Percentiles rank a stretch among this genome's conserved stretches.
Conservation (phyloP, 1,284 basidiomycete genomes). For the Phaffia rhodozyma region DNA sequence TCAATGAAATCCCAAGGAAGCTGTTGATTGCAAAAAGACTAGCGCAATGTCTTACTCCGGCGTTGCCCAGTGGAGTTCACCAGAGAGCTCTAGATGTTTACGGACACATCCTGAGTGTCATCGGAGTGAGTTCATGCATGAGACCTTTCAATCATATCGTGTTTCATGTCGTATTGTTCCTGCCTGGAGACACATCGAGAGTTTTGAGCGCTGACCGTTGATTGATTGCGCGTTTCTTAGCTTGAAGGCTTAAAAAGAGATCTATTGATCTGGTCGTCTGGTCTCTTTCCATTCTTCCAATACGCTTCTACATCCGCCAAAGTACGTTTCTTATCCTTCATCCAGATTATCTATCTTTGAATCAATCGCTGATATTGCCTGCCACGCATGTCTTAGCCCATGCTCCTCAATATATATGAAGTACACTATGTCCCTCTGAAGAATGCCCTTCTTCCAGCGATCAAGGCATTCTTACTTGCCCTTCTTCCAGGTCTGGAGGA, state of each 20-base stretch:
- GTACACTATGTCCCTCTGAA: slow-evolving; percentile 81
- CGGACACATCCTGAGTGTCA: slow-evolving; percentile 72
- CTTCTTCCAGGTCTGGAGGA: slow-evolving; percentile 89
- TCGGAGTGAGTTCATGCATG: slow-evolving; percentile 53
- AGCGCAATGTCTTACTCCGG: slow-evolving; percentile 93
- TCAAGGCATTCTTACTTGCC: slow-evolving; percentile 87
- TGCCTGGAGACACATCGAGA: too few species aligned
- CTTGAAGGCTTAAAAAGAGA: slow-evolving; percentile 78
- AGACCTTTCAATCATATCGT: not conserved
- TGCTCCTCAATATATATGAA: slow-evolving; percentile 75
- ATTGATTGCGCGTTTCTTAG: slow-evolving; percentile 36
- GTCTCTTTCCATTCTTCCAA: slow-evolving; percentile 96
- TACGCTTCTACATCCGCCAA: slow-evolving; percentile 92
- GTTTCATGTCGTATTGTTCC: not conserved
- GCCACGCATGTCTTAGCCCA: slow-evolving; percentile 50
- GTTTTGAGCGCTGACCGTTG: not conserved
- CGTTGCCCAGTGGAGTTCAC: slow-evolving; percentile 90
- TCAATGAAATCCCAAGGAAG: slow-evolving; percentile 91
- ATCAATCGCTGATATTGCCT: not conserved
- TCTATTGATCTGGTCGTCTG: slow-evolving; percentile 86
- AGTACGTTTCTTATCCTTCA: slow-evolving; percentile 37
- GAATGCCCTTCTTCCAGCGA: slow-evolving; percentile 67
- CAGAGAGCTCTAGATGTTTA: slow-evolving; percentile 94
- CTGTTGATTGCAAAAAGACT: slow-evolving; percentile 88
- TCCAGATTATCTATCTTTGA: not conserved